phyloP scores from a whole-genome alignment of 495 filamentous ascomycete species.

The Penicillium longicatenatum region DNA sequence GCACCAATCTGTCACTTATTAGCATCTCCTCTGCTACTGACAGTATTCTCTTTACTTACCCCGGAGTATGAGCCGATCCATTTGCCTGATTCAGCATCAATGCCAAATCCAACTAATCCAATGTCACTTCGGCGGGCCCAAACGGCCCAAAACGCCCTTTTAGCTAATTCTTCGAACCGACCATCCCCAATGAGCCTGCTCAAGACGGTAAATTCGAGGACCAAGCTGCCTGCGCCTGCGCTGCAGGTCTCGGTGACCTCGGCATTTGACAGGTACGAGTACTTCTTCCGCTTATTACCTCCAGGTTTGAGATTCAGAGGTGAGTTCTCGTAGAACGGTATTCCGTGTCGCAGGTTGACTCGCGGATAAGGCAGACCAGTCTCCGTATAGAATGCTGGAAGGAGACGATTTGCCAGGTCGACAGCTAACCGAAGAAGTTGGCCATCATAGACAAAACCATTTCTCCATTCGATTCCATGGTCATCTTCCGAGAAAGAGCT shows the following conservation, averaged over 20 bases:
- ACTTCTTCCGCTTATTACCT: conserved; percentile 15
- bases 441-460: conserved; percentile 82
- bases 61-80: conserved; percentile 89
- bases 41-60: conserved; percentile 32
- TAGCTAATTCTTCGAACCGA: conserved; percentile 84
- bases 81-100: conserved; percentile 87
- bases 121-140: conserved; percentile 84
- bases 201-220: conserved; percentile 88
- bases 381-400: conserved; percentile 86
- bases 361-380: conserved; percentile 94
- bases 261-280: conserved; percentile 29
- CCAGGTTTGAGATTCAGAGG: conserved; percentile 54
- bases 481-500: conserved; percentile 32
- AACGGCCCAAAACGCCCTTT: conserved; percentile 92
- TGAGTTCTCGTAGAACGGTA: conserved; percentile 86
- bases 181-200: conserved; percentile 86
- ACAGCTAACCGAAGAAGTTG: conserved; percentile 83
- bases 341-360: conserved; percentile 88
- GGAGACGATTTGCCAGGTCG: conserved; percentile 77
- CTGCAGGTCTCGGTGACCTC: conserved; percentile 96
- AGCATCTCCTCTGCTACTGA: conserved; percentile 5
- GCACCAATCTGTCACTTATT: conserved; percentile 68
- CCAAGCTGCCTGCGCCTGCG: conserved; percentile 90
- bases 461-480: conserved; percentile 67
- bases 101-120: conserved; percentile 86